These are phyloP conservation scores for Globisporangium spiculum DNA, from an alignment of 352 stramenopile genomes.

Conservation along the genomic window DNA sequence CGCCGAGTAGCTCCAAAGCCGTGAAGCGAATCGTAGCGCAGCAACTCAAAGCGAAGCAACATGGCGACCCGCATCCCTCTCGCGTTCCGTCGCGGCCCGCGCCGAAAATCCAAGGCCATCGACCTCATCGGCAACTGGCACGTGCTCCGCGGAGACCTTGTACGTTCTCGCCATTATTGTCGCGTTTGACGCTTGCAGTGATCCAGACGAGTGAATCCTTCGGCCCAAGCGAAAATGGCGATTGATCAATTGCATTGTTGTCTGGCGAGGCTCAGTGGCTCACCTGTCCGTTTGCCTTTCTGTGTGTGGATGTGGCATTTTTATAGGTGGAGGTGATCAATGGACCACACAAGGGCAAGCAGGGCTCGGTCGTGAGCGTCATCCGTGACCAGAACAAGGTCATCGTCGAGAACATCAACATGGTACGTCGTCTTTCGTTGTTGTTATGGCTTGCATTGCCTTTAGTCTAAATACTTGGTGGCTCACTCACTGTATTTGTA, in stretches of 20 bases:
- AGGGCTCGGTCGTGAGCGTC: slow-evolving; percentile 70
- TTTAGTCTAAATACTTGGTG: neutral
- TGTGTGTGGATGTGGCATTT: neutral
- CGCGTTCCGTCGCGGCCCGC: slow-evolving; percentile 72
- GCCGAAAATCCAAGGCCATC: slow-evolving; percentile 78
- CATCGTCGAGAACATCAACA: slow-evolving; percentile 87
- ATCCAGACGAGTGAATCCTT: too few relatives aligned
- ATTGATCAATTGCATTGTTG: neutral
- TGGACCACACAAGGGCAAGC: slow-evolving; percentile 80
- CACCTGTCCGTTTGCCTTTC: neutral
- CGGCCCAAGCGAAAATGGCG: neutral
- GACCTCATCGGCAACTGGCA: slow-evolving; percentile 80
- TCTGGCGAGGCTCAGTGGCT: neutral
- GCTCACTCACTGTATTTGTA: neutral
- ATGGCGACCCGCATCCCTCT: slow-evolving; percentile 78
- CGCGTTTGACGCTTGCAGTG: too few relatives aligned
- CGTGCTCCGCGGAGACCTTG: slow-evolving; percentile 73
- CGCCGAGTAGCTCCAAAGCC: neutral
- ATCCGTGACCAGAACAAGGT: slow-evolving; percentile 76
- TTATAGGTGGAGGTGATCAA: slow-evolving; percentile 76
- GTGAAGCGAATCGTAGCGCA: slow-evolving; percentile 7
- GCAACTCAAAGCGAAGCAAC: slow-evolving; percentile 14
- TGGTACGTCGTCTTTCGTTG: slow-evolving; percentile 40
- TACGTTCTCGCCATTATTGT: slow-evolving; percentile 18
- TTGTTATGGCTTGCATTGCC: neutral